Percentiles rank a stretch among this genome's conserved stretches.
phyloP scores from a whole-genome alignment of 192 early-diverging fungal genomes.

The Entomortierella lignicola region DNA sequence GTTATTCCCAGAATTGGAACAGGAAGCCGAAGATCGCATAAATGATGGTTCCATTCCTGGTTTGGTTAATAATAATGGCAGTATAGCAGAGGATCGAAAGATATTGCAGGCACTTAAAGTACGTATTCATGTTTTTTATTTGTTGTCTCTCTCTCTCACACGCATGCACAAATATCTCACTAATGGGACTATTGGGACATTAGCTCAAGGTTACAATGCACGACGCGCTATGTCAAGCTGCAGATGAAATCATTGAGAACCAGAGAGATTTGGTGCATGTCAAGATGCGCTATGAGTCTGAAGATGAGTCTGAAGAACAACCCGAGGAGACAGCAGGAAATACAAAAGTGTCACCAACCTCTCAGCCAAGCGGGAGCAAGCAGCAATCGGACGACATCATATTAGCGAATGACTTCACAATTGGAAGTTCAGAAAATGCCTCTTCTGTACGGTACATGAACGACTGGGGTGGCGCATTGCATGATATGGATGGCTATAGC shows the following conservation, averaged over 20 bases:
- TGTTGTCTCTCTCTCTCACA: neutral
- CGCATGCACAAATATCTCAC: too few relatives aligned
- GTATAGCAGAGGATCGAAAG: slow-evolving; percentile 25
- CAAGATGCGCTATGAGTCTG: slow-evolving; percentile 41
- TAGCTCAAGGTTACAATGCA: slow-evolving; percentile 45
- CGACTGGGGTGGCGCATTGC: slow-evolving; percentile 30
- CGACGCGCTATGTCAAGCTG: slow-evolving; percentile 32
- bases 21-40: slow-evolving; percentile 40
- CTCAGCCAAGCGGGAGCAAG: neutral
- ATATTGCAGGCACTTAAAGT: slow-evolving; percentile 33
- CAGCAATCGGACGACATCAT: neutral
- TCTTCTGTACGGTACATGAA: slow-evolving; percentile 25
- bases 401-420: slow-evolving; percentile 10
- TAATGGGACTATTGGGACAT: neutral
- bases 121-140: neutral
- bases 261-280: slow-evolving; percentile 34
- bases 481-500: slow-evolving; percentile 15
- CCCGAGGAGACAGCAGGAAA: neutral
- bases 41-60: slow-evolving; percentile 33
- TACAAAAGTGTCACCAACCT: neutral
- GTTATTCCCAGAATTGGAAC: slow-evolving; percentile 42
- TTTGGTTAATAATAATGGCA: neutral
- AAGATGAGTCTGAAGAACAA: slow-evolving; percentile 4
- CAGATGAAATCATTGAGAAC: slow-evolving; percentile 42
- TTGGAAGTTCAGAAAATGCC: neutral